phyloP scores from a whole-genome alignment of 805 yeast genomes.

The Kluyveromyces starmeri region DNA sequence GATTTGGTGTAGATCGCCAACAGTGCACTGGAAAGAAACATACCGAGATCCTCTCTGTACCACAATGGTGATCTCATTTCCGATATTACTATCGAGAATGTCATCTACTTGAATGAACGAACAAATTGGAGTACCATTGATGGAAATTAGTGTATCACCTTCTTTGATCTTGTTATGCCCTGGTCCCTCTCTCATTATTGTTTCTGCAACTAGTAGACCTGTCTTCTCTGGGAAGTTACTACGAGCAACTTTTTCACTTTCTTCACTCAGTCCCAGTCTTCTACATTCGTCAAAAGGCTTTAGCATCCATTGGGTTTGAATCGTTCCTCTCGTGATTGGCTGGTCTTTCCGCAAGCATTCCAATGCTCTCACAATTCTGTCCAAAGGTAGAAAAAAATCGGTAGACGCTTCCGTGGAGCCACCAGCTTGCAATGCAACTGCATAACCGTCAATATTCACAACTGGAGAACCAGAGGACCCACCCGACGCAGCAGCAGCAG shows the following conservation, averaged over 20 bases:
- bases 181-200: conserved; percentile 79
- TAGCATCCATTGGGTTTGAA: conserved; percentile 81
- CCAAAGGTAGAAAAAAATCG: conserved; percentile 82
- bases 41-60: conserved; percentile 71
- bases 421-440: conserved; percentile 91
- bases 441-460: conserved; percentile 79
- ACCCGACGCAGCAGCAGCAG: conserved; percentile 93
- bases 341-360: conserved; percentile 51
- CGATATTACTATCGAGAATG: conserved; percentile 65
- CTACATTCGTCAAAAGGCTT: conserved; percentile 88
- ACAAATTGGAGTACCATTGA: conserved; percentile 55
- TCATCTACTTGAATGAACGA: conserved; percentile 78
- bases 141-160: conserved; percentile 75
- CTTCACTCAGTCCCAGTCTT: conserved; percentile 71
- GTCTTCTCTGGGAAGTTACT: conserved; percentile 59
- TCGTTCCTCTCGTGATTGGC: conserved; percentile 79
- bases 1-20: conserved; percentile 71
- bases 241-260: conserved; percentile 64
- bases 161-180: conserved; percentile 65
- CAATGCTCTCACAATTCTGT: conserved; percentile 75
- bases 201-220: conserved; percentile 76
- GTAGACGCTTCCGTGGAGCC: conserved; percentile 88
- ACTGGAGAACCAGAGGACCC: conserved; percentile 96
- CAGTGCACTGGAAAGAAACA: conserved; percentile 39
- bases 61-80: conserved; percentile 42